Conservation (phyloP, 495 filamentous ascomycete species). For the Lasiosphaeriaceae sp. region DNA sequence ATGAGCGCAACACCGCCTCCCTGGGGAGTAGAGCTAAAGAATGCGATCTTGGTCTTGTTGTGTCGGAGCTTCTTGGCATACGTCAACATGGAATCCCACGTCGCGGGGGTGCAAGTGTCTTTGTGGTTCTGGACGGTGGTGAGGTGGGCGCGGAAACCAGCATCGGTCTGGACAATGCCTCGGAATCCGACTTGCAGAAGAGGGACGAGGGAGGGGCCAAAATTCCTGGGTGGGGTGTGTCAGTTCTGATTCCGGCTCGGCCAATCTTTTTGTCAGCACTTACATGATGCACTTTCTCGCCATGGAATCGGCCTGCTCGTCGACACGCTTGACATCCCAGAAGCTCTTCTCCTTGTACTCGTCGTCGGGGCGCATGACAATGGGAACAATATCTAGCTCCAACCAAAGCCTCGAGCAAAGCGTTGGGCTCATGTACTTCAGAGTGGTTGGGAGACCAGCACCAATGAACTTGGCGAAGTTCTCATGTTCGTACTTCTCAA, state of each 20-base stretch:
- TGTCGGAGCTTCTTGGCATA: slow-evolving; percentile 65
- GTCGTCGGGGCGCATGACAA: slow-evolving; percentile 50
- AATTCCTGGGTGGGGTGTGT: slow-evolving; percentile 47
- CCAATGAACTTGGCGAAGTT: slow-evolving; percentile 68
- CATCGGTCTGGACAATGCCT: slow-evolving; percentile 74
- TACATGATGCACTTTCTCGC: slow-evolving; percentile 75
- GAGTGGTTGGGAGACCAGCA: slow-evolving; percentile 50
- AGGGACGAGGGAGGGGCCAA: slow-evolving; percentile 70
- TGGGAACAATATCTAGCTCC: slow-evolving; percentile 71
- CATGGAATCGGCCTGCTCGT: slow-evolving; percentile 86
- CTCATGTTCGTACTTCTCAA: slow-evolving; percentile 54
- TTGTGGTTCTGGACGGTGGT: slow-evolving; percentile 60
- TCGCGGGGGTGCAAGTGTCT: slow-evolving; percentile 54
- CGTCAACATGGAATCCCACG: slow-evolving; percentile 66
- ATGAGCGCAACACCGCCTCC: slow-evolving; percentile 87
- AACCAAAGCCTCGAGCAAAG: slow-evolving; percentile 75
- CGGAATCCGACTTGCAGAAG: slow-evolving; percentile 70
- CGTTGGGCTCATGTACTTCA: slow-evolving; percentile 51
- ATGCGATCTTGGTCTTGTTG: slow-evolving; percentile 68
- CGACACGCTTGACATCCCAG: slow-evolving; percentile 57
- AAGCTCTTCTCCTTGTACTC: slow-evolving; percentile 42
- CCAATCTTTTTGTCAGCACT: background rate
- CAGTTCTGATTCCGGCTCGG: background rate
- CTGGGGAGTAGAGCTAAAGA: slow-evolving; percentile 83
- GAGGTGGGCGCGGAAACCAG: slow-evolving; percentile 57